These are phyloP conservation scores for Puya raimondii DNA, from an alignment of 176 grass and related monocot species.

Conservation along the genomic window DNA sequence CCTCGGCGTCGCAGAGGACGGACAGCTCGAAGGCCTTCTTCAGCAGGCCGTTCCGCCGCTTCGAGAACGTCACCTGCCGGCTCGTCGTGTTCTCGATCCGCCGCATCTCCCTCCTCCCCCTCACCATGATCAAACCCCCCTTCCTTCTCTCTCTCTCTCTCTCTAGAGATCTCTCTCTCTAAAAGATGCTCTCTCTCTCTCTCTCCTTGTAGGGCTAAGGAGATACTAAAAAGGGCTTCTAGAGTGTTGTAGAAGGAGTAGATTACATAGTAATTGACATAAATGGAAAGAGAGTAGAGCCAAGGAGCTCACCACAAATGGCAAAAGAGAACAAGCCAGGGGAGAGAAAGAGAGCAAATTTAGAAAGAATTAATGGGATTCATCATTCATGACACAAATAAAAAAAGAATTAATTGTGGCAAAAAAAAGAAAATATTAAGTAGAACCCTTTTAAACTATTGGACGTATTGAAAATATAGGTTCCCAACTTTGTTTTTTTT, in stretches of 20 bases:
- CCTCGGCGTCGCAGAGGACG: constrained; percentile 53
- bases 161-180: not conserved
- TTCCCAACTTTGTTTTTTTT: too few relatives aligned
- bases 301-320: not conserved
- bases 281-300: not conserved
- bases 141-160: not conserved
- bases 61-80: constrained; percentile 5
- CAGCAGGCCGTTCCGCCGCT: not conserved
- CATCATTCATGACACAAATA: not conserved
- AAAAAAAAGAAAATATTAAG: not conserved
- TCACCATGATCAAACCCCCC: not conserved
- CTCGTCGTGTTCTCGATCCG: not conserved
- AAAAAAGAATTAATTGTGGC: not conserved
- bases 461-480: too few relatives aligned
- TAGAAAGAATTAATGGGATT: not conserved
- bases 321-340: not conserved
- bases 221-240: not conserved
- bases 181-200: not conserved
- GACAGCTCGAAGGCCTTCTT: constrained; percentile 58
- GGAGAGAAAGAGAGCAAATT: not conserved
- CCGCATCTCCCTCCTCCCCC: not conserved
- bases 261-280: not conserved
- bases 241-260: not conserved
- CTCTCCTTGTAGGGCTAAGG: not conserved
- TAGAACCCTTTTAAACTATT: not conserved